Evolutionary conservation across 345 rosid species (phyloP), one percentile per base, ranked within the genome.

Genomic region (Salix udensis): DNA sequence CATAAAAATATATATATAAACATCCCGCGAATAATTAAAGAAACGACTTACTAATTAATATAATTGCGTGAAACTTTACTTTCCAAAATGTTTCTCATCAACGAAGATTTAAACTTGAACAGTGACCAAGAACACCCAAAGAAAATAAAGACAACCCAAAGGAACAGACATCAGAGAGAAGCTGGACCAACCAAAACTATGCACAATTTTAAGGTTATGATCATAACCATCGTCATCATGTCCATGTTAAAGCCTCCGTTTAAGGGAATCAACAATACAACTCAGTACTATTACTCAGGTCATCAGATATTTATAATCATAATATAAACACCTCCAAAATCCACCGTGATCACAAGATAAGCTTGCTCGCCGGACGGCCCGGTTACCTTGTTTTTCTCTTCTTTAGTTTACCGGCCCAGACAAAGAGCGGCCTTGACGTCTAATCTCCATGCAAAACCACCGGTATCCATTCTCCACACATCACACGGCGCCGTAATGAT

Each of bases 361-460:
- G 64, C 28, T 24, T 8, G 14, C 64, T 23, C 0, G 37, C 37
- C 6, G 37, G 37, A 34, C 37, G 64, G 24, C 50, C 16, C 4
- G 64, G 11, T 67, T 16, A 36, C 24, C 55, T 19, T 7, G 36
- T 8, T 13, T 36, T 1, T 21, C 61, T 26, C 37, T 34, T 42
- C 66, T 12, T 21, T 16, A 26, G 15, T n/a, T 85, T 60, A 88
- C 65, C 87, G 85, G 52, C 88, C 90, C 75, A 89, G 81, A 44
- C 87, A 79, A 53, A 92, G 92, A 65, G 97, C 98, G 18, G 98
- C 90, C 67, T 86, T 85, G 53, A 88, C 84, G 78, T 94, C 98
- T 36, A 94, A 85, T 83, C 93, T 86, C 98, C 97, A 94, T 79
- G 93, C 98, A 85, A 87, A 89, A 1, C 93, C 91, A 23, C 97